Evolutionary conservation across 1,284 basidiomycete species (phyloP).

Genomic region (Ceratobasidium papillatum): DNA sequence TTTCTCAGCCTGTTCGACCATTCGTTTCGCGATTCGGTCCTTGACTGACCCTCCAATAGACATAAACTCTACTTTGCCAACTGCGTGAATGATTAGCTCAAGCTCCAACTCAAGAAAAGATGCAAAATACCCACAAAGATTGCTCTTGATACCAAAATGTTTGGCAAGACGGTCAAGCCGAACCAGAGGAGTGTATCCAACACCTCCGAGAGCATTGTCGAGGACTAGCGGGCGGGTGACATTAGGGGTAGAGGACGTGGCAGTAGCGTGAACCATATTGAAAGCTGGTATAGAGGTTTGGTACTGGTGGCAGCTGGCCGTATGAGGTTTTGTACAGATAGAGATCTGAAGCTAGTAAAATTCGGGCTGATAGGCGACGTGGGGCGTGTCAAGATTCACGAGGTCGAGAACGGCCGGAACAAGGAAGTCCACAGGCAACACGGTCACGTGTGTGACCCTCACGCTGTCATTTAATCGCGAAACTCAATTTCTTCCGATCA

Average conservation of each 20-base stretch:
- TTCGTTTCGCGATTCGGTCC: conserved; percentile 96
- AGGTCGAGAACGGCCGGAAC: background rate
- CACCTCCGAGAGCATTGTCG: conserved; percentile 75
- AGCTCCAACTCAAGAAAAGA: conserved; percentile 1
- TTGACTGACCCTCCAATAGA: conserved; percentile 95
- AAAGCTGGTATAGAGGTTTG: background rate
- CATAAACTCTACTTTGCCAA: conserved; percentile 91
- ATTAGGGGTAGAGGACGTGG: background rate
- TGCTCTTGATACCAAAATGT: conserved; percentile 84
- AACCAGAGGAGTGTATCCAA: conserved; percentile 92
- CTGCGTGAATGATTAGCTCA: conserved; percentile 54
- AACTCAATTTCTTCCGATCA: background rate
- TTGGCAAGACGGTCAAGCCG: conserved; percentile 82
- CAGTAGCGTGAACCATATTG: background rate
- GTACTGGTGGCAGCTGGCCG: background rate
- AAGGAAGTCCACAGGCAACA: background rate
- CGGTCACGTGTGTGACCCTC: conserved; percentile 4
- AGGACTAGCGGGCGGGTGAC: conserved; percentile 58
- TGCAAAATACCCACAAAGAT: conserved; percentile 71
- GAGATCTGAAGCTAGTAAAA: background rate
- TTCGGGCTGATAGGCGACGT: background rate
- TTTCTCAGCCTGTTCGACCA: conserved; percentile 92
- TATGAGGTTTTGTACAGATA: background rate
- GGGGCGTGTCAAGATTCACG: background rate
- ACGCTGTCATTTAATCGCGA: background rate